Evolutionary conservation across 495 filamentous ascomycete species (phyloP), one percentile per base, ranked within the genome.

Genomic region (Hyaloscypha bicolor): DNA sequence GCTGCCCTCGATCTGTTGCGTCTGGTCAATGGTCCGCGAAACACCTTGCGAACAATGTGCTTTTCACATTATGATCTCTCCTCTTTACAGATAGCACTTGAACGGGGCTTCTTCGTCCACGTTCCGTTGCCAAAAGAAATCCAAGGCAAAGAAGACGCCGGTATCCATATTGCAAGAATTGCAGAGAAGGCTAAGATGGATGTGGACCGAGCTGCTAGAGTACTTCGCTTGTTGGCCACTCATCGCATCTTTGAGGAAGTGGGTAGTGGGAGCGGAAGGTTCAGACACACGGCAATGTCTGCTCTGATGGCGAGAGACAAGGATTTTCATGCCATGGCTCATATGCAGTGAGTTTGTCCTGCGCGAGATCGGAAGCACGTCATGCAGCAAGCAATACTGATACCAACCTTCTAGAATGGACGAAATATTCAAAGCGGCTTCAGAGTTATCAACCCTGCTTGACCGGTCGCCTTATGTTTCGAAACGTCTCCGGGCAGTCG

Each of bases 391-490:
- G 19, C 55, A n/a, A n/a, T 58, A 58, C 9, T 32, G 14, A 4
- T 29, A 5, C 16, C 6, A 16, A 5, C 19, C 30, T 30, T 58
- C 51, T 51, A 60, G 63, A 55, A 39, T 78, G 11, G 76, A 77
- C 63, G 76, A 78, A 25, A 72, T 77, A 66, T 66, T 77, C 48
- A 62, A 71, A 55, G 75, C 76, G 0, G 64, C 75, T 51, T 62
- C 75, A 9, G 69, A 73, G n/a, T 29, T 55, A 12, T 45, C 48
- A 14, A 37, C 29, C 29, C 31, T 31, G 30, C 19, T 78, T 14
- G 21, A 57, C 3, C 33, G 31, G 19, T 39, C 14, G 16, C 70
- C 74, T 8, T n/a, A n/a, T n/a, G n/a, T n/a, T n/a, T n/a, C n/a
- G n/a, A n/a, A n/a, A n/a, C n/a, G n/a, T n/a, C n/a, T n/a, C n/a